Evolutionary conservation across 495 filamentous ascomycete species (phyloP).

Genomic region (Aspergillus incahuasiensis): DNA sequence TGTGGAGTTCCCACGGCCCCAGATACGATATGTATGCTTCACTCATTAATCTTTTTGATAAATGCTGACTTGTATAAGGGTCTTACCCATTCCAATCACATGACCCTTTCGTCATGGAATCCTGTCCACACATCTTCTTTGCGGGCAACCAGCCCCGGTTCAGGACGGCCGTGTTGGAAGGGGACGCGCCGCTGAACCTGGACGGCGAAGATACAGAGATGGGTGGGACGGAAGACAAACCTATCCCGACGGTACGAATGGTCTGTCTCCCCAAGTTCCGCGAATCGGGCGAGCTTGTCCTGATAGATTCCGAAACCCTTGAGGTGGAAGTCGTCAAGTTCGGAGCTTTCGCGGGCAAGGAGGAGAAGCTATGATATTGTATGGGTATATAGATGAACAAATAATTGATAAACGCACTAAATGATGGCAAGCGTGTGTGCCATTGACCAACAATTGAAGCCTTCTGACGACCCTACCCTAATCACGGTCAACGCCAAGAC

Average conservation of each 20-base stretch:
- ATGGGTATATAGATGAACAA: background rate
- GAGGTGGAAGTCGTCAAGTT: conserved; percentile 69
- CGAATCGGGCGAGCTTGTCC: conserved; percentile 73
- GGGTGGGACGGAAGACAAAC: conserved; percentile 36
- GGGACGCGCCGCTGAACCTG: conserved; percentile 33
- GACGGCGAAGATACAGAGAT: conserved; percentile 39
- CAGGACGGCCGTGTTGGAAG: conserved; percentile 67
- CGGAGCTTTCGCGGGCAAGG: conserved; percentile 42
- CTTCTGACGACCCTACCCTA: no score
- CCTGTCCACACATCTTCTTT: conserved; percentile 89
- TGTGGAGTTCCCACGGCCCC: conserved; percentile 91
- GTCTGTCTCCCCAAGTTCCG: conserved; percentile 77
- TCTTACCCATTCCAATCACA: conserved; percentile 90
- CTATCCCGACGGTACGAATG: conserved; percentile 65
- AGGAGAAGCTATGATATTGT: conserved; percentile 36
- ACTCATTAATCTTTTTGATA: background rate
- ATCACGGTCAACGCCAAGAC: conserved; percentile 19
- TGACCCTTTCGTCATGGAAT: conserved; percentile 78
- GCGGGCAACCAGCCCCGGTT: conserved; percentile 83
- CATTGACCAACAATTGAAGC: no score
- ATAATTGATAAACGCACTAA: no score
- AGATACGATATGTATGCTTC: conserved; percentile 82
- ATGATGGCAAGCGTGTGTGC: no score
- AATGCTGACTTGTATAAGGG: conserved; percentile 49
- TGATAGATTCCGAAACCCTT: conserved; percentile 83